Base-by-base conservation (phyloP, 345 rosid species). In the Citrus cavaleriei region DNA sequence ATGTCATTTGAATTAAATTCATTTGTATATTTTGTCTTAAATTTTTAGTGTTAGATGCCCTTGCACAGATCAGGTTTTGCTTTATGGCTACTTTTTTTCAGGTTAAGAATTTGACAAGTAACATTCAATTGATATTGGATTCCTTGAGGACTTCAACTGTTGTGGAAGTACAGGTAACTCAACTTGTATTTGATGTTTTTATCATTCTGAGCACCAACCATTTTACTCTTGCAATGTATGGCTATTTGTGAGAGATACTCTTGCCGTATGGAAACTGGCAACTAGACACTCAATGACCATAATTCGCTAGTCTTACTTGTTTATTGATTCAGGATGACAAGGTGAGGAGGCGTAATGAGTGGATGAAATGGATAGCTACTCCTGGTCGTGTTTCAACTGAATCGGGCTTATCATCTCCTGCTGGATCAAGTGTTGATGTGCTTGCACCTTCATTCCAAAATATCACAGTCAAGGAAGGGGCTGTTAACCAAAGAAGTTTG, bases 151-250 rank as follows among this genome's bases (percentile, higher is more conserved):
- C 78, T 69, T 94, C 98, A 70, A 60, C 83, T 19, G 32, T 91
- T 51, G 92, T 94, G 63, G 98, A 94, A 87, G 86, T 92, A 71
- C 86, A 92, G 90, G 98, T 92, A 87, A 67, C 14, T 28, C 32
- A 13, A 10, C 14, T n/a, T 64, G 22, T 49, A 22, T 75, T 63
- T 9, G 12, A 10, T 21, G 34, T n/a, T 22, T 59, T 7, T 21
- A 35, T 25, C 46, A 25, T 25, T 35, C 35, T 54, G 24, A 38
- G 68, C 51, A 66, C 37, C 7, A 46, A 30, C 40, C 14, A 42
- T 13, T 68, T 34, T 65, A 4, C 14, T 42, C n/a, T 73, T 21
- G 40, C 57, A 24, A 25, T 40, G 21, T 2, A 57, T 24, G n/a
- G 35, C 12, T 0, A 38, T 74, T 22, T 38, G 19, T 30, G 24